Evolutionary conservation across 2,329 filamentous ascomycete genomes (phyloP).

Genomic region (Trichoderma sp.): DNA sequence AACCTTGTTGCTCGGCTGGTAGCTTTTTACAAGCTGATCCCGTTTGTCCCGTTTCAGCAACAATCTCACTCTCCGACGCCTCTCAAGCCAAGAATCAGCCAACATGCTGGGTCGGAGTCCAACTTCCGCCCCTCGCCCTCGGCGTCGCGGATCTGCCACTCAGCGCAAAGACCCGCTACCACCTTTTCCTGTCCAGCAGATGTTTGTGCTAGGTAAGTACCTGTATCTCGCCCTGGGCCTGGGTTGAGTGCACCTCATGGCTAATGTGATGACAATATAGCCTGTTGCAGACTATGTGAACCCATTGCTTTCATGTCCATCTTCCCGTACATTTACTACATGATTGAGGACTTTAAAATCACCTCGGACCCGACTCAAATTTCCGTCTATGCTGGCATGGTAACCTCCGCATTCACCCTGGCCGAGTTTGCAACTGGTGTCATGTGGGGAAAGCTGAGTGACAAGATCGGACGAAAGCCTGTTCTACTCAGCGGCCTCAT

Average conservation of each 20-base stretch:
- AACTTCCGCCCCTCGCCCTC: conserved; percentile 25
- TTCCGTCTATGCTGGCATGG: conserved; percentile 90
- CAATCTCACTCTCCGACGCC: background rate
- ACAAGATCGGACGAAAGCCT: conserved; percentile 87
- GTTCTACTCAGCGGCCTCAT: conserved; percentile 85
- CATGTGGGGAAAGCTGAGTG: conserved; percentile 90
- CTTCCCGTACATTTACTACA: conserved; percentile 97
- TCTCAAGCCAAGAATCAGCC: background rate
- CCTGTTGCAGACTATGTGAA: conserved; percentile 92
- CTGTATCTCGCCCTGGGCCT: background rate
- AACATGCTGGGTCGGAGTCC: conserved; percentile 30
- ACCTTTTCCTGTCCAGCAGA: conserved; percentile 43
- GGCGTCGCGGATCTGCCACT: conserved; percentile 25
- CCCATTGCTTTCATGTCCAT: conserved; percentile 99
- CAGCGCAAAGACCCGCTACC: conserved; percentile 27
- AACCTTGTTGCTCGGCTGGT: conserved; percentile 13
- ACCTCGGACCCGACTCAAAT: conserved; percentile 76
- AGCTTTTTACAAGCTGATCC: conserved; percentile 3
- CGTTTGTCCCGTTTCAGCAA: conserved; percentile 2
- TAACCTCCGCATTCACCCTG: conserved; percentile 93
- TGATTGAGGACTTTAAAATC: conserved; percentile 89
- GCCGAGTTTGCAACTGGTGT: conserved; percentile 92
- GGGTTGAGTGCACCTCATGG: background rate
- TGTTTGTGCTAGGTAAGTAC: conserved; percentile 52
- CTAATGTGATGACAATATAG: conserved; percentile 42